phyloP scores from a whole-genome alignment of 2,329 filamentous ascomycete species.

The Diaporthe vaccinii region DNA sequence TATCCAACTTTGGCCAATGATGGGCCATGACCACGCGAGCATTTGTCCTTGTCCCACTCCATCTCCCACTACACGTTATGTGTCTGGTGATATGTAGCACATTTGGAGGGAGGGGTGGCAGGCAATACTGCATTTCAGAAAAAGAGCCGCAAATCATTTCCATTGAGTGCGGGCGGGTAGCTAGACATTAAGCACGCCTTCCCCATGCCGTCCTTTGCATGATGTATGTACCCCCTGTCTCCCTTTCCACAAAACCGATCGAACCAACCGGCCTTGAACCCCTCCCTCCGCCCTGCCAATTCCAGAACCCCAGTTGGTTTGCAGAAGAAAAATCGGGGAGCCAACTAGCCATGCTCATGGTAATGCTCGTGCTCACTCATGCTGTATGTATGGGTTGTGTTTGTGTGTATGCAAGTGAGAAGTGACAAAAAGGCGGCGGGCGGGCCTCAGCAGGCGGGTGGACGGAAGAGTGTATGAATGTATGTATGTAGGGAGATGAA shows the following conservation, averaged over 20 bases:
- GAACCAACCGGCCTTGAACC: background rate
- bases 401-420: background rate
- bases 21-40: background rate
- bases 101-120: background rate
- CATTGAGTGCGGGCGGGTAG: slow-evolving; percentile 13
- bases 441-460: background rate
- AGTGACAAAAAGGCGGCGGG: background rate
- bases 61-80: no score
- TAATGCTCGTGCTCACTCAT: slow-evolving; percentile 21
- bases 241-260: background rate
- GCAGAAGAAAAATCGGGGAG: background rate
- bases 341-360: background rate
- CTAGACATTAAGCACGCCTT: slow-evolving; percentile 22
- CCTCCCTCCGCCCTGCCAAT: background rate
- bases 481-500: background rate
- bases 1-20: background rate
- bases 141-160: slow-evolving; percentile 12
- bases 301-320: background rate
- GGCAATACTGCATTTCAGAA: background rate
- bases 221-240: background rate
- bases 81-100: no score
- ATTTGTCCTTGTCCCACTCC: background rate
- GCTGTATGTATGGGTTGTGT: background rate
- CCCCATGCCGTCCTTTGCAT: background rate
- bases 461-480: background rate